A percentile compares a stretch with the other conserved stretches of the same genome.
Conservation (phyloP, 805 yeast genomes). For the Kazachstania africana region DNA sequence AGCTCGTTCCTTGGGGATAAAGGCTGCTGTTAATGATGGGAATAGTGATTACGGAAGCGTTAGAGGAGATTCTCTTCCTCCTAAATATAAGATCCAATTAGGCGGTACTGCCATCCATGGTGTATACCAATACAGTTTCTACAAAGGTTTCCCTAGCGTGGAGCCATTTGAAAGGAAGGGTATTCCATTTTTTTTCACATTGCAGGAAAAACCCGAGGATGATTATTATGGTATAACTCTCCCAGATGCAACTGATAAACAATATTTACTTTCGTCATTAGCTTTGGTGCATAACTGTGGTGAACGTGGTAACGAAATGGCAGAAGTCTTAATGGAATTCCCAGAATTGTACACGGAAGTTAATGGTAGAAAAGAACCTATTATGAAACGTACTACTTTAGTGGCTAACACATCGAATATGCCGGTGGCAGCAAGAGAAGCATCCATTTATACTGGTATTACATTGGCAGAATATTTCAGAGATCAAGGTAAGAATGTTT, state of each 20-base stretch:
- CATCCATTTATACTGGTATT: conserved; percentile 97
- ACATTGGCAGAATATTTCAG: conserved; percentile 98
- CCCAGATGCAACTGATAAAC: conserved; percentile 30
- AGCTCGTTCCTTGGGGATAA: conserved; percentile 36
- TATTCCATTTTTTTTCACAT: conserved; percentile 21
- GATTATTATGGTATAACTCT: conserved; percentile 35
- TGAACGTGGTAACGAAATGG: conserved; percentile 98
- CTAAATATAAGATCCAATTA: conserved; percentile 11
- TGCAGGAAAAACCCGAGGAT: conserved; percentile 21
- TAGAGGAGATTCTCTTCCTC: conserved; percentile 1
- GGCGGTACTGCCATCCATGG: conserved; percentile 18
- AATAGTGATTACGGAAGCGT: conserved; percentile 4
- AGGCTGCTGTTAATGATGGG: conserved; percentile 9
- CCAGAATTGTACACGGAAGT: conserved; percentile 91
- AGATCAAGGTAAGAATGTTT: conserved; percentile 98
- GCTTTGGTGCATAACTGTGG: conserved; percentile 44
- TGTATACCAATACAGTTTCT: conserved; percentile 18
- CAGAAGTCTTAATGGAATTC: conserved; percentile 98
- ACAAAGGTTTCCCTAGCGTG: no score
- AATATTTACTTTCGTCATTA: conserved; percentile 30
- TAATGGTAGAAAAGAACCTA: conserved; percentile 90
- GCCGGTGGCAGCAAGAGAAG: conserved; percentile 99
- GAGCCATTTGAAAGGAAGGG: conserved; percentile 4
- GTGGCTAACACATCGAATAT: conserved; percentile 98
- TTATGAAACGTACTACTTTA: conserved; percentile 97